phyloP scores from a whole-genome alignment of 306 rosid species.

The Vigna mungo region DNA sequence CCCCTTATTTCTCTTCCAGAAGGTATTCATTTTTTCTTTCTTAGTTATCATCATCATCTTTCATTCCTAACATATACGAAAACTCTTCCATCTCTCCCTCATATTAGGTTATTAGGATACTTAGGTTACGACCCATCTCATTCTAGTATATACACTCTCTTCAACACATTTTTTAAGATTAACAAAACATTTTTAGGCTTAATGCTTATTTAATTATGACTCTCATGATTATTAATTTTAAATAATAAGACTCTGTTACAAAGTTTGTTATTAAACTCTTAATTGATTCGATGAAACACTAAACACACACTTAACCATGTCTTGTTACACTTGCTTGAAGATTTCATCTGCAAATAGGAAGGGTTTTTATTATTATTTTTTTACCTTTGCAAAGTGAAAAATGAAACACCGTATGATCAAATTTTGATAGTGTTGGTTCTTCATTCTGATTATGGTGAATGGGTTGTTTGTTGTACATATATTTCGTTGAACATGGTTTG shows the following conservation, averaged over 20 bases:
- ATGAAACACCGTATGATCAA: neutral
- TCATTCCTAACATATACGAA: neutral
- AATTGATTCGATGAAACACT: neutral
- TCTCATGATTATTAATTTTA: neutral
- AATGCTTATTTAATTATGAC: neutral
- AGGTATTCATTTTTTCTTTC: constrained; percentile 32
- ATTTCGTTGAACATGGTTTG: neutral
- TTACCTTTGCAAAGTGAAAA: neutral
- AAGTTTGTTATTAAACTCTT: neutral
- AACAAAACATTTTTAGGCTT: no score
- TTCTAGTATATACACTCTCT: no score
- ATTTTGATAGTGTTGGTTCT: neutral
- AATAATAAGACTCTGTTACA: neutral
- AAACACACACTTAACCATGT: neutral
- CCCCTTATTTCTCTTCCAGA: constrained; percentile 57
- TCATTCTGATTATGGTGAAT: constrained; percentile 6
- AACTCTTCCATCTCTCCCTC: neutral
- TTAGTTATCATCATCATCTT: neutral
- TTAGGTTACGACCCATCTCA: neutral
- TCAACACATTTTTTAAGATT: neutral
- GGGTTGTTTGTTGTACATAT: neutral
- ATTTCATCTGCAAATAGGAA: neutral
- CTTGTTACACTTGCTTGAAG: neutral
- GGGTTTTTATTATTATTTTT: no score
- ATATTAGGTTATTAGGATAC: neutral